These are phyloP conservation scores for Podila horticola DNA, from an alignment of 192 early-diverging fungal genomes.

Conservation along the genomic window DNA sequence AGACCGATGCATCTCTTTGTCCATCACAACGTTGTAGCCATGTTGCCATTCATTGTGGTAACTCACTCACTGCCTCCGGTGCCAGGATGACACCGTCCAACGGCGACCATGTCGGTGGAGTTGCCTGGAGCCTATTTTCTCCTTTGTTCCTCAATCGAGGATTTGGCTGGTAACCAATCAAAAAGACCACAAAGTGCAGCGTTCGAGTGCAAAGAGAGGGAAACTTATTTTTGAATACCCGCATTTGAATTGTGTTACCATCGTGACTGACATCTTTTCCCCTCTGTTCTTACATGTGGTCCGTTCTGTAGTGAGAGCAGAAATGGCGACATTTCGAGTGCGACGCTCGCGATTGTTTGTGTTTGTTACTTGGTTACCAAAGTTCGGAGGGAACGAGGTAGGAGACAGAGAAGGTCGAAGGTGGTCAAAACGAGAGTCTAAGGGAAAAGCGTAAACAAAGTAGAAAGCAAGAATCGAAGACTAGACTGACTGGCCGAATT, in stretches of 20 bases:
- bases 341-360: conserved; percentile 21
- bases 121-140: no score
- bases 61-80: not conserved
- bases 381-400: not conserved
- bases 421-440: not conserved
- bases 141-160: no score
- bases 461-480: no score
- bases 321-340: conserved; percentile 48
- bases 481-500: no score
- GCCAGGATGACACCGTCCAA: not conserved
- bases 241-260: not conserved
- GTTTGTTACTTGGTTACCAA: not conserved
- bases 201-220: no score
- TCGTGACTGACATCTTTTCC: not conserved
- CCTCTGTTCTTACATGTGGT: not conserved
- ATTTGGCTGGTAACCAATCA: no score
- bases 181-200: no score
- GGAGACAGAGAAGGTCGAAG: not conserved
- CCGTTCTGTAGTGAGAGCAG: conserved; percentile 3
- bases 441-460: no score
- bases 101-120: not conserved
- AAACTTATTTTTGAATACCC: no score
- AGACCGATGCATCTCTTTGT: not conserved
- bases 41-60: not conserved
- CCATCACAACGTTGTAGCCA: not conserved